Conservation (phyloP, 768 basidiomycete species). For the Chalciporus pseudorubinellus region DNA sequence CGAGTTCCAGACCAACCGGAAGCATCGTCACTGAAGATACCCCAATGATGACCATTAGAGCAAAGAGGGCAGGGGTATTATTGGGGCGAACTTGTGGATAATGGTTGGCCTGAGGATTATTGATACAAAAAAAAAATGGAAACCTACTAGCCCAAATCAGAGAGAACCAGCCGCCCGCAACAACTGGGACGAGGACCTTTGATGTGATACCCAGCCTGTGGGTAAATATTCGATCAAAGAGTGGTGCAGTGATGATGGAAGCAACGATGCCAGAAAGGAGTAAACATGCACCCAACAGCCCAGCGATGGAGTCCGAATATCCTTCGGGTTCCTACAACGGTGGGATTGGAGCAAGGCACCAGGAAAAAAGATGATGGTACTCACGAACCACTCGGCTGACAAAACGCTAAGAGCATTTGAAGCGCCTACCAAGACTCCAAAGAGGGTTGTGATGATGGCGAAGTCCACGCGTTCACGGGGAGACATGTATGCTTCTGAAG, state of each 20-base stretch:
- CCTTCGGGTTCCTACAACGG: slow-evolving; percentile 61
- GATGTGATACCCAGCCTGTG: slow-evolving; percentile 60
- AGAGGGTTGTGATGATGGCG: slow-evolving; percentile 52
- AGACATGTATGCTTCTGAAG: slow-evolving; percentile 55
- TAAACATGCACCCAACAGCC: slow-evolving; percentile 65
- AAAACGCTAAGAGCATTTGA: slow-evolving; percentile 64
- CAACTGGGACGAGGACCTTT: slow-evolving; percentile 59
- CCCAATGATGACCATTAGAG: slow-evolving; percentile 68
- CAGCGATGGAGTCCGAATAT: slow-evolving; percentile 63
- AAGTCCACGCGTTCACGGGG: slow-evolving; percentile 70
- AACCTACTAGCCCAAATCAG: slow-evolving; percentile 77
- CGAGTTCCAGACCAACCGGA: slow-evolving; percentile 74
- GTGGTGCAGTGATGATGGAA: slow-evolving; percentile 65
- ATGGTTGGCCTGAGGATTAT: slow-evolving; percentile 44
- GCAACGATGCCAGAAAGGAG: slow-evolving; percentile 70
- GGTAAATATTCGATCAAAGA: slow-evolving; percentile 81
- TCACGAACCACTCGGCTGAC: slow-evolving; percentile 65
- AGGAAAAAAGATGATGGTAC: slow-evolving; percentile 34
- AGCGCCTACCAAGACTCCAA: slow-evolving; percentile 66
- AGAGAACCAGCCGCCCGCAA: slow-evolving; percentile 64
- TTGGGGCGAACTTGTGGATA: slow-evolving; percentile 67
- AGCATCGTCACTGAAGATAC: slow-evolving; percentile 64
- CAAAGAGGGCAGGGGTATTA: slow-evolving; percentile 59
- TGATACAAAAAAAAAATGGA: slow-evolving; percentile 20
- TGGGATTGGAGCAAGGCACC: slow-evolving; percentile 15